Base-by-base conservation (phyloP, 2,329 filamentous ascomycete species). In the Akanthomyces uredinophilus region DNA sequence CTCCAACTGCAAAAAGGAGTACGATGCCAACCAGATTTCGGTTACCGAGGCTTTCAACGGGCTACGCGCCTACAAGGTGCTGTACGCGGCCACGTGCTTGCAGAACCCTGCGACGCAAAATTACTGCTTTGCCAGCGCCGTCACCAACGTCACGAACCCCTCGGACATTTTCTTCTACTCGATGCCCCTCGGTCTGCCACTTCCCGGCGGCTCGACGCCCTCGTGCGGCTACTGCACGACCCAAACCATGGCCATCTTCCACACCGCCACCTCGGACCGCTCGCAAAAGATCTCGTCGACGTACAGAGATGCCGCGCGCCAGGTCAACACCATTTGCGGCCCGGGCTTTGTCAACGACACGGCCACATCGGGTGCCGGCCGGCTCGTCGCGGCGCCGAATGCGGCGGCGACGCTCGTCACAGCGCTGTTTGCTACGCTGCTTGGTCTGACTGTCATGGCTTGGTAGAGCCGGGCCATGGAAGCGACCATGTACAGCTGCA, bases 41-140 rank as follows among this genome's bases (percentile, higher is more conserved):
- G 90, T 96, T 54, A 73, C 86, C 52, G 83, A 91, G 73, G 90
- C 92, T 4, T 91, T 92, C 71, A 79, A 84, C 47, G 92, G 91
- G 52, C 83, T 98, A 69, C 74, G 86, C 24, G 83, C 91, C 50
- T 99, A 97, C 76, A 80, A 87, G 65, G 83, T 88, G 32, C 77
- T 96, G 35, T 96, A 94, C 77, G 82, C 85, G 54, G 91, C 92
- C 3, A 89, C 89, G 7, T 99, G 95, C 72, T 82, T 96, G 22
- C 86, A 85, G 64, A 85, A 91, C 70, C 80, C 84, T 0, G 75
- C 79, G 0, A 87, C 86, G 1, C 81, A 81, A 56, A 83, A 86
- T 66, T 97, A 94, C 79, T 89, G 86, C 78, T 97, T 92, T 73
- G 90, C 90, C 66, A 88, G 91, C 68, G 92, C 94, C 55, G 86